These are phyloP conservation scores for Amanita pallidorosea DNA, from an alignment of 768 basidiomycete species.

Conservation along the genomic window DNA sequence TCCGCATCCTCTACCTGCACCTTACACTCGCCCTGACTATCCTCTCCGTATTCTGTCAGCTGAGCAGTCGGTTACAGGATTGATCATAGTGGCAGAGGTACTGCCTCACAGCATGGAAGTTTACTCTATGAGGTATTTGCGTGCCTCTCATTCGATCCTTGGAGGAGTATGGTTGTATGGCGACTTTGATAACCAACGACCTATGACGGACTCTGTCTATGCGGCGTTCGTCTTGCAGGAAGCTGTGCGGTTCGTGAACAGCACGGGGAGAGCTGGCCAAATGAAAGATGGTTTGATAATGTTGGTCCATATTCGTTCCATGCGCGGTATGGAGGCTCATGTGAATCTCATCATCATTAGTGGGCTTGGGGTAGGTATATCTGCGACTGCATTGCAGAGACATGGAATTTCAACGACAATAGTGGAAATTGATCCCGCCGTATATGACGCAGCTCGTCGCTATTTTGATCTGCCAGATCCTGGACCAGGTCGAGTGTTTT, in stretches of 20 bases:
- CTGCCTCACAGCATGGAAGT: conserved; percentile 29
- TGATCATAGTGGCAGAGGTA: conserved; percentile 74
- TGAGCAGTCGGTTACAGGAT: conserved; percentile 63
- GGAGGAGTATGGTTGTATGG: conserved; percentile 74
- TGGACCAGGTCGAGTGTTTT: conserved; percentile 45
- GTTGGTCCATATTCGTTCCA: conserved; percentile 28
- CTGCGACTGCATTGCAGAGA: conserved; percentile 61
- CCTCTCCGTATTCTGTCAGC: conserved; percentile 61
- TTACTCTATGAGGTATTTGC: conserved; percentile 49
- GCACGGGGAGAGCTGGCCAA: conserved; percentile 24
- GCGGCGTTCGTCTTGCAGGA: conserved; percentile 82
- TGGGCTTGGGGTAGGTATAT: conserved; percentile 81
- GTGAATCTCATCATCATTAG: conserved; percentile 34
- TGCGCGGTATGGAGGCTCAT: conserved; percentile 6
- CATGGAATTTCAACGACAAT: conserved; percentile 68
- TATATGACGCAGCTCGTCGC: conserved; percentile 69
- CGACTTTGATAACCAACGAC: conserved; percentile 28
- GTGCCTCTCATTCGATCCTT: conserved; percentile 54
- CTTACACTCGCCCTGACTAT: conserved; percentile 40
- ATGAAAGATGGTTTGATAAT: conserved; percentile 57
- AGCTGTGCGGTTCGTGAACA: conserved; percentile 60
- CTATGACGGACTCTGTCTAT: conserved; percentile 64
- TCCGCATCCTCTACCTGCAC: conserved; percentile 36
- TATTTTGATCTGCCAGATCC: conserved; percentile 77
- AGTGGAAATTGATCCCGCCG: conserved; percentile 89